These are phyloP conservation scores for Ceratocystis variospora DNA, from an alignment of 2,329 filamentous ascomycete species.

Conservation along the genomic window DNA sequence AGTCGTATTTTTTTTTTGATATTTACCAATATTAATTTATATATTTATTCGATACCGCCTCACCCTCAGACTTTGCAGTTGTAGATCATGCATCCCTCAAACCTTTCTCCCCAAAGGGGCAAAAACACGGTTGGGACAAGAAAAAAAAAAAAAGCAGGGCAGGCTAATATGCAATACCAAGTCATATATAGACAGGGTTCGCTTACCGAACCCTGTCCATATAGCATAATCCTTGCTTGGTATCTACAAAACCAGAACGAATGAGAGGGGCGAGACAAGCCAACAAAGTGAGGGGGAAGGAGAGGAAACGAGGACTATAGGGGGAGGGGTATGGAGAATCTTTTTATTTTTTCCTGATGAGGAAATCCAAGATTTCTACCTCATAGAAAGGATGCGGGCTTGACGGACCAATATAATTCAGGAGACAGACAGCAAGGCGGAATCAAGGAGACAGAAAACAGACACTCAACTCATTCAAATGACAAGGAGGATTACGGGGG, in stretches of 20 bases:
- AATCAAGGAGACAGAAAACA: not conserved
- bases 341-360: not conserved
- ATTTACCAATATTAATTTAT: not conserved
- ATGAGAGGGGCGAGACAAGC: not conserved
- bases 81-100: not conserved
- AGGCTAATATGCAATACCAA: not conserved
- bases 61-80: not conserved
- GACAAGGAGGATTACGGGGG: not conserved
- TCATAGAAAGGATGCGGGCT: slow-evolving; percentile 2
- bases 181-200: not conserved
- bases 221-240: not conserved
- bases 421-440: slow-evolving; percentile 1
- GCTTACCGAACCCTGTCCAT: not conserved
- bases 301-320: not conserved
- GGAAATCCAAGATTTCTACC: not conserved
- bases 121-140: not conserved
- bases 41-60: not conserved
- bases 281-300: not conserved
- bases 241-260: not conserved
- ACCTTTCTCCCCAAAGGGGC: not conserved
- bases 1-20: not conserved
- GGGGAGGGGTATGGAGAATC: not conserved
- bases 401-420: not conserved
- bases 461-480: not conserved
- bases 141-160: not conserved